Evolutionary conservation across 306 rosid genomes (phyloP).

Genomic region (Castanospermum australe): DNA sequence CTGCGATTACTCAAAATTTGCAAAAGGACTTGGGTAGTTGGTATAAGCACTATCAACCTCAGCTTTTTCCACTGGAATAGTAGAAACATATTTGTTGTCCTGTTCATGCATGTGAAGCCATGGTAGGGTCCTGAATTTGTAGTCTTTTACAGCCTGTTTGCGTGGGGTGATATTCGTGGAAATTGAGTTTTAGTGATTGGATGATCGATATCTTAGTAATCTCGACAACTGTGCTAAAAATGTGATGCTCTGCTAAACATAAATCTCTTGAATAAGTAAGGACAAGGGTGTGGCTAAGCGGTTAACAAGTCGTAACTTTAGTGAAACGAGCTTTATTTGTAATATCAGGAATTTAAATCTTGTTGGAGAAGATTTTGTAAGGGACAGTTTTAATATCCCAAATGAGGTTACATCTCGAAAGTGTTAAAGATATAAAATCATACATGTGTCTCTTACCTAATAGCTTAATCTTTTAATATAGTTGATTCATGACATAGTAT

Average conservation of each 20-base stretch:
- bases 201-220: neutral
- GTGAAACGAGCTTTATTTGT: too few species aligned
- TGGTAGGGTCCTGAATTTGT: slow-evolving; percentile 40
- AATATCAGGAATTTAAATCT: too few species aligned
- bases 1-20: slow-evolving; percentile 23
- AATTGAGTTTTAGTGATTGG: neutral
- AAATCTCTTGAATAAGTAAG: neutral
- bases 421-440: too few species aligned
- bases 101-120: slow-evolving; percentile 29
- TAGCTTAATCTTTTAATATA: too few species aligned
- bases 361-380: too few species aligned
- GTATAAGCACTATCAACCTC: slow-evolving; percentile 7
- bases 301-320: too few species aligned
- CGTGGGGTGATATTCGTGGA: neutral
- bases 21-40: slow-evolving; percentile 1
- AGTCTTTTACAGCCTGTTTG: slow-evolving; percentile 18
- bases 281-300: too few species aligned
- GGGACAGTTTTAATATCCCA: too few species aligned
- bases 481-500: too few species aligned
- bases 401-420: too few species aligned
- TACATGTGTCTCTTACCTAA: too few species aligned
- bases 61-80: slow-evolving; percentile 25
- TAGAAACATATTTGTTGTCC: slow-evolving; percentile 8
- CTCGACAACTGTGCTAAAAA: neutral
- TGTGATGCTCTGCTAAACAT: neutral